These are phyloP conservation scores for Kondoa subrosea DNA, from an alignment of 768 basidiomycete species.

Conservation along the genomic window DNA sequence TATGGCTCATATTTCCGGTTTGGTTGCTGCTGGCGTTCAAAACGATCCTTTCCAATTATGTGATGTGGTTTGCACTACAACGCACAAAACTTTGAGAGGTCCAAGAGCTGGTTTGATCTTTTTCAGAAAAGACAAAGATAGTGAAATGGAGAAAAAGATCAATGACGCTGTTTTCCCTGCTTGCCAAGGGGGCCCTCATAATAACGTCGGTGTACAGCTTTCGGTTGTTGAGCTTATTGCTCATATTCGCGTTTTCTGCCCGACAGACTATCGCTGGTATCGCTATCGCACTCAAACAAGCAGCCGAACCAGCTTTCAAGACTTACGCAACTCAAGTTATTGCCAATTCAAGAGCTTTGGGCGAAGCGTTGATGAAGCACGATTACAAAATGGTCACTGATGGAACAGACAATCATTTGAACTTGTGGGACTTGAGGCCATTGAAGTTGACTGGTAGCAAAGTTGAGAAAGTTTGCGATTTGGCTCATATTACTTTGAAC, in stretches of 20 bases:
- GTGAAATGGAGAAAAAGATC: slow-evolving; percentile 87
- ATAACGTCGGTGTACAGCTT: slow-evolving; percentile 52
- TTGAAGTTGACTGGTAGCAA: slow-evolving; percentile 93
- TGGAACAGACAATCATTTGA: slow-evolving; percentile 93
- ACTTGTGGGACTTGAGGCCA: slow-evolving; percentile 88
- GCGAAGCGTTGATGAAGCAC: slow-evolving; percentile 48
- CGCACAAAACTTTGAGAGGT: slow-evolving; percentile 97
- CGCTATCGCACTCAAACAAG: slow-evolving; percentile 83
- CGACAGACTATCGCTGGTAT: slow-evolving; percentile 77
- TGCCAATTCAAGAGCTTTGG: slow-evolving; percentile 64
- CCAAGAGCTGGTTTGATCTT: slow-evolving; percentile 96
- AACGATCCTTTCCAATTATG: slow-evolving; percentile 86
- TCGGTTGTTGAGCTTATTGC: slow-evolving; percentile 5
- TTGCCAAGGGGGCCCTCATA: slow-evolving; percentile 98
- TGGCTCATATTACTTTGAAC: slow-evolving; percentile 91
- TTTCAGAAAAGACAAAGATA: slow-evolving; percentile 81
- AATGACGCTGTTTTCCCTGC: slow-evolving; percentile 99
- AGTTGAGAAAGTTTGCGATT: slow-evolving; percentile 94
- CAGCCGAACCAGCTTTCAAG: slow-evolving; percentile 72
- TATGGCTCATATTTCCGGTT: slow-evolving; percentile 92
- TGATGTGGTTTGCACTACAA: slow-evolving; percentile 94
- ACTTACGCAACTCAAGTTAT: slow-evolving; percentile 89
- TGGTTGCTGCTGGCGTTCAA: slow-evolving; percentile 79
- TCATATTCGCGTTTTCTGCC: slow-evolving; percentile 5
- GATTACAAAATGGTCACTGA: slow-evolving; percentile 94